Percentiles rank a stretch among this genome's conserved stretches.
Conservation (phyloP, 352 stramenopile genomes). For the Phytophthora nicotianae region DNA sequence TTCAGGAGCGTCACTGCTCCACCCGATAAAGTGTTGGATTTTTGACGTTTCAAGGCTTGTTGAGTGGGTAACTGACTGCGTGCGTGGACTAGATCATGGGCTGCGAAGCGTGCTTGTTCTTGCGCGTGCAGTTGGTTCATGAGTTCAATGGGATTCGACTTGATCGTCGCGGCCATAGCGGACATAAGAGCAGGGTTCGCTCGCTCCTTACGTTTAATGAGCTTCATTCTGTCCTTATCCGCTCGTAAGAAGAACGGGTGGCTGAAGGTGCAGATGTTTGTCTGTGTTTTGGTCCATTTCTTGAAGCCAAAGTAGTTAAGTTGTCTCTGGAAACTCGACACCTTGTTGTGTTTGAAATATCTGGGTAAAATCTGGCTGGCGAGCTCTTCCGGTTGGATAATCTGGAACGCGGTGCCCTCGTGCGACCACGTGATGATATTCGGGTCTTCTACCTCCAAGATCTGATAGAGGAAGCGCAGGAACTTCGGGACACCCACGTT, state of each 20-base stretch:
- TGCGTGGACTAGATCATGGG: constrained; percentile 24
- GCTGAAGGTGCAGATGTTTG: constrained; percentile 76
- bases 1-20: constrained; percentile 36
- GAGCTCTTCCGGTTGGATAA: constrained; percentile 64
- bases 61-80: constrained; percentile 33
- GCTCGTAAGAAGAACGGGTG: constrained; percentile 67
- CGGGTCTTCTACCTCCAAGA: constrained; percentile 65
- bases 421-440: constrained; percentile 70
- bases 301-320: constrained; percentile 87
- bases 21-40: constrained; percentile 40
- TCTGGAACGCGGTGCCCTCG: constrained; percentile 74
- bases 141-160: constrained; percentile 24
- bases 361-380: constrained; percentile 60
- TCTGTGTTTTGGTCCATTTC: constrained; percentile 85
- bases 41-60: constrained; percentile 44
- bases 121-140: constrained; percentile 17
- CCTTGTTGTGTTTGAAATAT: constrained; percentile 87
- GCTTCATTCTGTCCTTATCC: constrained; percentile 71
- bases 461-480: constrained; percentile 70
- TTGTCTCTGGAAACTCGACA: constrained; percentile 79
- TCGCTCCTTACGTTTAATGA: constrained; percentile 78
- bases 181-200: constrained; percentile 27
- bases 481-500: constrained; percentile 79
- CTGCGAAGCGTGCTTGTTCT: constrained; percentile 24
- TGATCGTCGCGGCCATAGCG: constrained; percentile 15